phyloP scores from a whole-genome alignment of 2,329 filamentous ascomycete species.

The Coniochaeta ligniaria region DNA sequence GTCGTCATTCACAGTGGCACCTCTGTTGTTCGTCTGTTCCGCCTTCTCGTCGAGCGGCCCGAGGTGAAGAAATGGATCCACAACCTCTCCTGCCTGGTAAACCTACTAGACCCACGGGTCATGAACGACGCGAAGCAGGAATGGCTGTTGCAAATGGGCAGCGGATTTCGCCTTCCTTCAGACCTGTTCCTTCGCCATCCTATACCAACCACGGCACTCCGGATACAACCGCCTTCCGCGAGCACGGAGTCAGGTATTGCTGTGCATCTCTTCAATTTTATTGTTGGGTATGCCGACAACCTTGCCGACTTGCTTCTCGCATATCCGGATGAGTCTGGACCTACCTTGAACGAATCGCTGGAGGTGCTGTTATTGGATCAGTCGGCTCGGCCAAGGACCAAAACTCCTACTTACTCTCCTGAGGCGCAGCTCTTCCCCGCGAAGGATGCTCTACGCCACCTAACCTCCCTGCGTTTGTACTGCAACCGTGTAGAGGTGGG shows the following conservation, averaged over 20 bases:
- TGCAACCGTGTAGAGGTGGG: slow-evolving; percentile 13
- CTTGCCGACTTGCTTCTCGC: slow-evolving; percentile 15
- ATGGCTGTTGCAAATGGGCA: slow-evolving; percentile 11
- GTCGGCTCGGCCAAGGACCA: background rate
- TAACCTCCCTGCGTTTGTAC: slow-evolving; percentile 17
- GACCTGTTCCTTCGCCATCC: slow-evolving; percentile 4
- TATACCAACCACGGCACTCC: slow-evolving; percentile 4
- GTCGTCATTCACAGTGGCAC: slow-evolving; percentile 13
- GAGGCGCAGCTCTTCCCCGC: slow-evolving; percentile 7
- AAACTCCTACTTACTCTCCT: background rate
- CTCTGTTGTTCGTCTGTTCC: slow-evolving; percentile 13
- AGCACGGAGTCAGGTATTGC: slow-evolving; percentile 6
- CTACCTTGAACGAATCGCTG: background rate
- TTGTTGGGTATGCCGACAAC: slow-evolving; percentile 13
- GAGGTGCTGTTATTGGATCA: slow-evolving; percentile 1
- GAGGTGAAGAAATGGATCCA: slow-evolving; percentile 14
- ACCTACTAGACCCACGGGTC: slow-evolving; percentile 10
- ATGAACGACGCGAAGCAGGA: slow-evolving; percentile 10
- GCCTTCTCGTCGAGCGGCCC: slow-evolving; percentile 10
- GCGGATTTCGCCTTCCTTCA: slow-evolving; percentile 7
- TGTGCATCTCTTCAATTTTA: slow-evolving; percentile 12
- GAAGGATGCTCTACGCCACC: slow-evolving; percentile 6
- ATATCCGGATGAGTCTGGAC: slow-evolving; percentile 12
- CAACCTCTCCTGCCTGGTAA: slow-evolving; percentile 15
- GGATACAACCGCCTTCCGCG: slow-evolving; percentile 6